phyloP scores from a whole-genome alignment of 1,284 basidiomycete genomes.

The Heliocybe sulcata region DNA sequence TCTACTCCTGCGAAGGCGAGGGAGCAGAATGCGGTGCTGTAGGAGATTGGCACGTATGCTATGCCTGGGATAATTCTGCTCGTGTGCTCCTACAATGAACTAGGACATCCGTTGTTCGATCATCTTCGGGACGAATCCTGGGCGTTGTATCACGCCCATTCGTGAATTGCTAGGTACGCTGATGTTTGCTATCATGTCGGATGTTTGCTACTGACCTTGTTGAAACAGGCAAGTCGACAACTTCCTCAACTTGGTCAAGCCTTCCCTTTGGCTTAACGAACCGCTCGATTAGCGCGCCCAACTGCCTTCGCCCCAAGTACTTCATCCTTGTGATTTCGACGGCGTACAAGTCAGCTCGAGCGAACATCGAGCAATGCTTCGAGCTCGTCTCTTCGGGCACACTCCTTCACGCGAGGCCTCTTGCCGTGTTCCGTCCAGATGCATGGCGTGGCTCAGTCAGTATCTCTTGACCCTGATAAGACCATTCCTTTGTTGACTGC shows the following conservation, averaged over 20 bases:
- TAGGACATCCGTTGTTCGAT: conserved; percentile 84
- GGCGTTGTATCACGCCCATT: conserved; percentile 82
- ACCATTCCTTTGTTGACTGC: conserved; percentile 81
- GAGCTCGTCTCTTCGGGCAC: conserved; percentile 80
- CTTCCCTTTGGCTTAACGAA: conserved; percentile 79
- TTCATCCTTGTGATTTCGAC: conserved; percentile 86
- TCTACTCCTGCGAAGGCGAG: conserved; percentile 84
- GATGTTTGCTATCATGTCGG: conserved; percentile 3
- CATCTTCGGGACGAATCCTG: conserved; percentile 84
- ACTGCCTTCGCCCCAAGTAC: conserved; percentile 89
- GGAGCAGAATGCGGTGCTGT: conserved; percentile 80
- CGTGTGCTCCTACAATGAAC: conserved; percentile 87
- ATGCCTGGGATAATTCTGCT: conserved; percentile 69
- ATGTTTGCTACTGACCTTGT: conserved; percentile 5
- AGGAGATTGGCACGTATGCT: conserved; percentile 71
- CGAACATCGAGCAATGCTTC: conserved; percentile 80
- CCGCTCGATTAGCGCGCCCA: conserved; percentile 75
- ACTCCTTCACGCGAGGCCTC: conserved; percentile 84
- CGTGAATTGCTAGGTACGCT: conserved; percentile 69
- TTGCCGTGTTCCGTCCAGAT: conserved; percentile 87
- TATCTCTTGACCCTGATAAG: conserved; percentile 71
- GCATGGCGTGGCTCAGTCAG: conserved; percentile 85
- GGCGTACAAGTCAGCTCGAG: conserved; percentile 83
- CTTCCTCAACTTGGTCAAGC: conserved; percentile 63
- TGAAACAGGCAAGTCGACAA: conserved; percentile 58